Evolutionary conservation across 345 rosid species (phyloP).

Genomic region (Rhizophora mangle): DNA sequence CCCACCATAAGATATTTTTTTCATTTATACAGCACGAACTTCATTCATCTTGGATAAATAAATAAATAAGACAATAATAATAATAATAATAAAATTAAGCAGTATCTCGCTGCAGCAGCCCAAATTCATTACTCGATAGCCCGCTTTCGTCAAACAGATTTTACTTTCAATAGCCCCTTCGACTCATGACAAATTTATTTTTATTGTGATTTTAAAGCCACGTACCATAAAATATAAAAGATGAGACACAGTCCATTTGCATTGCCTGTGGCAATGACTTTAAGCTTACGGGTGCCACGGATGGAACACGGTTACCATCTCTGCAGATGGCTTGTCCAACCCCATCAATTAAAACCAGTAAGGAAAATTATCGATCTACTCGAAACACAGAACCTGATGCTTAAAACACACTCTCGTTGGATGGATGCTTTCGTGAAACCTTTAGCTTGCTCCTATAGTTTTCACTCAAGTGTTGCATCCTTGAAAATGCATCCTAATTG

Average conservation of each 20-base stretch:
- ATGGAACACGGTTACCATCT: constrained; percentile 1
- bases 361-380: constrained; percentile 24
- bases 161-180: constrained; percentile 28
- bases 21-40: too few relatives aligned
- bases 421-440: too few relatives aligned
- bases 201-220: too few relatives aligned
- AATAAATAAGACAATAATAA: too few relatives aligned
- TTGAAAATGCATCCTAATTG: too few relatives aligned
- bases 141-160: background rate
- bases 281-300: constrained; percentile 31
- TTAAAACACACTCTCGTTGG: background rate
- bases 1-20: too few relatives aligned
- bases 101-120: background rate
- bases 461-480: too few relatives aligned
- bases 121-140: background rate
- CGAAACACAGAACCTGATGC: constrained; percentile 22
- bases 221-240: constrained; percentile 8
- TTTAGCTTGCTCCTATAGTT: too few relatives aligned
- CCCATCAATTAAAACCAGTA: constrained; percentile 30
- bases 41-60: too few relatives aligned
- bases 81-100: too few relatives aligned
- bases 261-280: constrained; percentile 45
- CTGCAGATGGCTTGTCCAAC: constrained; percentile 18
- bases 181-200: constrained; percentile 11
- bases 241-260: constrained; percentile 66